Conservation (phyloP, 768 basidiomycete species). For the Naganishia onofrii region DNA sequence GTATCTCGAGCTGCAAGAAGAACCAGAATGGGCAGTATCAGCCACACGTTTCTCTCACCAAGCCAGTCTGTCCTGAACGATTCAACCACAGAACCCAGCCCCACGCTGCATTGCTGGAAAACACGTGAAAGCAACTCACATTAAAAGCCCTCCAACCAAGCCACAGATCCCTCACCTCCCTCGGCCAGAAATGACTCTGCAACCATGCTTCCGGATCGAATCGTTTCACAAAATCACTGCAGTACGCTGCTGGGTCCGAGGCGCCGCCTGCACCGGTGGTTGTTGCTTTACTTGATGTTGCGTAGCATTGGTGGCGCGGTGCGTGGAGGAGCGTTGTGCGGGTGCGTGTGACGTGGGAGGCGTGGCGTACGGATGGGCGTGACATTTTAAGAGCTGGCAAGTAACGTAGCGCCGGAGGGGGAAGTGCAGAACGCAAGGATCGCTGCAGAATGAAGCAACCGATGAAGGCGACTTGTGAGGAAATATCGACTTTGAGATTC, state of each 20-base stretch:
- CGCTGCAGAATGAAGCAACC: too few species aligned
- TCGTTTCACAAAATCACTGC: constrained; percentile 43
- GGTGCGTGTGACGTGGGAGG: not conserved
- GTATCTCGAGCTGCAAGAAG: constrained; percentile 45
- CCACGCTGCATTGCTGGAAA: too few species aligned
- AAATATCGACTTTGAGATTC: too few species aligned
- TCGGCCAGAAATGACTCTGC: constrained; percentile 47
- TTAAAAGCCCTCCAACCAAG: constrained; percentile 51
- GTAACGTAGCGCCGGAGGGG: not conserved
- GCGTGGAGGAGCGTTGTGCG: not conserved
- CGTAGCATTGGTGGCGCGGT: not conserved
- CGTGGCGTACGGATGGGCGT: too few species aligned
- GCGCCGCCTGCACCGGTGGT: constrained; percentile 6
- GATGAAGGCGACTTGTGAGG: too few species aligned
- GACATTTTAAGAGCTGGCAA: not conserved
- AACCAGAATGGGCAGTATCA: not conserved
- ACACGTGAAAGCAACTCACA: too few species aligned
- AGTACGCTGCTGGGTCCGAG: constrained; percentile 42
- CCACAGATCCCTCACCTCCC: constrained; percentile 43
- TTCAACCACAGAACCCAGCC: too few species aligned
- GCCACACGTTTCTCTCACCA: too few species aligned
- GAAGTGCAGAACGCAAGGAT: not conserved
- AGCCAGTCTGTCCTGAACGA: too few species aligned
- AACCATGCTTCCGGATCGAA: constrained; percentile 51
- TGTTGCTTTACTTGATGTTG: constrained; percentile 5